These are phyloP conservation scores for Alternaria consortialis DNA, from an alignment of 2,329 filamentous ascomycete species.

Conservation along the genomic window DNA sequence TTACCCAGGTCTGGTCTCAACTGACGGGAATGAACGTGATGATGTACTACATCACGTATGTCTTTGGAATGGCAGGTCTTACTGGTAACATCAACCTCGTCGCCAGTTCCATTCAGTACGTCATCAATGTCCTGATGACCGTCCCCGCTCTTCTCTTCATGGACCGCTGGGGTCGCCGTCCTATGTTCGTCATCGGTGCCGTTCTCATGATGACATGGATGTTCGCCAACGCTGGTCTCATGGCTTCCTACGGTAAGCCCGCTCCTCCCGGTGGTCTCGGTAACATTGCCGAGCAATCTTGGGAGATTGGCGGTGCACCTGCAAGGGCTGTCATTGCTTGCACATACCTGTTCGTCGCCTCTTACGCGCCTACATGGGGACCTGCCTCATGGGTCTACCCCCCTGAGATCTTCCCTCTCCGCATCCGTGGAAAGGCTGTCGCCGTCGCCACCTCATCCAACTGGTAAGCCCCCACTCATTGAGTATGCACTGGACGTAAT, in stretches of 20 bases:
- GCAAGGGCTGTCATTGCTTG: constrained; percentile 68
- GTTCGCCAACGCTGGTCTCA: constrained; percentile 69
- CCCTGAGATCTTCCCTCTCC: constrained; percentile 69
- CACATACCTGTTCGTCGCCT: constrained; percentile 77
- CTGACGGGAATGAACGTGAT: constrained; percentile 80
- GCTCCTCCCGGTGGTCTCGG: constrained; percentile 52
- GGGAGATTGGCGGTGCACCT: constrained; percentile 52
- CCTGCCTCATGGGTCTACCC: constrained; percentile 68
- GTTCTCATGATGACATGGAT: constrained; percentile 70
- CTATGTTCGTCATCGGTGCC: constrained; percentile 71
- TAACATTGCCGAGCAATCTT: constrained; percentile 54
- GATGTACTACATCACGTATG: constrained; percentile 65
- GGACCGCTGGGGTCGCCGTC: constrained; percentile 78
- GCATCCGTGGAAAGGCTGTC: constrained; percentile 70
- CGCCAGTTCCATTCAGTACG: constrained; percentile 74
- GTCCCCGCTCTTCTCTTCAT: constrained; percentile 77
- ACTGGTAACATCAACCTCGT: constrained; percentile 66
- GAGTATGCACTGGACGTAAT: too few relatives aligned
- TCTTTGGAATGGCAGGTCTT: constrained; percentile 77
- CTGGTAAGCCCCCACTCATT: constrained; percentile 49
- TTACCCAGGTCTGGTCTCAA: constrained; percentile 79
- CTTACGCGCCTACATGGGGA: constrained; percentile 71
- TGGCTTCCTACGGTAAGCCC: constrained; percentile 65
- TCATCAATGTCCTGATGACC: constrained; percentile 84
- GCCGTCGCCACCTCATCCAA: constrained; percentile 67